A percentile compares a stretch with the other conserved stretches of the same genome.
These are phyloP conservation scores for Dactylellina cionopaga DNA, from an alignment of 2,329 filamentous ascomycete genomes.

Conservation along the genomic window DNA sequence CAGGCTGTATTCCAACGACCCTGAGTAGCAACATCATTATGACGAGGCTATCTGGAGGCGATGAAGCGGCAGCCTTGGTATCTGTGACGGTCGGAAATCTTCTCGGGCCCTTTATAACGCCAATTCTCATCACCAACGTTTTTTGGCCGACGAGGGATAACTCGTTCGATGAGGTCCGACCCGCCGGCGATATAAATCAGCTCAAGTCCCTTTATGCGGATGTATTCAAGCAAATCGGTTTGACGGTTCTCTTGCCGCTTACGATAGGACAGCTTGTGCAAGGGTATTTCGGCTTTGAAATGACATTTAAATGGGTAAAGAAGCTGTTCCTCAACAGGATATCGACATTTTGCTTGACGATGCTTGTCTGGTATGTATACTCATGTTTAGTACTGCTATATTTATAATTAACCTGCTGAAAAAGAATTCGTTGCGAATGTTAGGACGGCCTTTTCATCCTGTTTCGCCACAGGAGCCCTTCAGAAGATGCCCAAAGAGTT, in stretches of 20 bases:
- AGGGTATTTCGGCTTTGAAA: constrained; percentile 64
- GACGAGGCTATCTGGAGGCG: constrained; percentile 75
- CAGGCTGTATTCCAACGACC: constrained; percentile 76
- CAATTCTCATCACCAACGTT: constrained; percentile 69
- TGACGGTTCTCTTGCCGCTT: constrained; percentile 74
- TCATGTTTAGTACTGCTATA: not conserved
- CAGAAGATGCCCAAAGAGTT: constrained; percentile 69
- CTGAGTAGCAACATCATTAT: constrained; percentile 79
- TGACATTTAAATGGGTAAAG: constrained; percentile 67
- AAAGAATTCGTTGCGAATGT: constrained; percentile 63
- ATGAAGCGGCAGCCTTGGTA: constrained; percentile 72
- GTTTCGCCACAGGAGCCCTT: constrained; percentile 73
- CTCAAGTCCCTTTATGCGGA: constrained; percentile 72
- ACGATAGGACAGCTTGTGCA: constrained; percentile 70
- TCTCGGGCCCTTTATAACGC: constrained; percentile 73
- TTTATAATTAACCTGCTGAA: constrained; percentile 59
- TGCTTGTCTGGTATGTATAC: constrained; percentile 64
- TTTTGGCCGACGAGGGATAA: constrained; percentile 66
- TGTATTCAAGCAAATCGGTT: constrained; percentile 74
- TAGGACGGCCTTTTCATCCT: constrained; percentile 74
- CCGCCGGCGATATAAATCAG: constrained; percentile 62
- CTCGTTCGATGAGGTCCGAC: constrained; percentile 69
- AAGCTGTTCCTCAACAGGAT: constrained; percentile 67
- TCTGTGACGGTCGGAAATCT: constrained; percentile 77
- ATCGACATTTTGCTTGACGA: constrained; percentile 64